Conservation (phyloP, 148 eudicot genomes). For the Persicaria maculosa region DNA sequence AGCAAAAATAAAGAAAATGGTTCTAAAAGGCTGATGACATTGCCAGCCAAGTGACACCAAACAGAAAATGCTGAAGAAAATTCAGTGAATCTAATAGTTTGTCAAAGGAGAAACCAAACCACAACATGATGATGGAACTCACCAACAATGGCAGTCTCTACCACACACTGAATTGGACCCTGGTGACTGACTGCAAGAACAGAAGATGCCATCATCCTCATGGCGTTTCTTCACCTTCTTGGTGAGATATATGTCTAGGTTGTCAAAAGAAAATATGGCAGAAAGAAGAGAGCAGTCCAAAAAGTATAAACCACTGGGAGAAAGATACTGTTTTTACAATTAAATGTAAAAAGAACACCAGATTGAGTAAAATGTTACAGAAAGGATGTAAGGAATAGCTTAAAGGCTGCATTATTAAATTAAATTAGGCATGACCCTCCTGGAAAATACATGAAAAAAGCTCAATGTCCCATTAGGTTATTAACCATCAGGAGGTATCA, state of each 20-base stretch:
- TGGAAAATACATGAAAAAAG: not conserved
- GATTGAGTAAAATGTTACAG: not conserved
- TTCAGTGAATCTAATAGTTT: not conserved
- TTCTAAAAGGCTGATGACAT: not conserved
- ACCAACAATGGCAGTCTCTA: constrained; percentile 97
- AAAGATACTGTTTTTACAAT: constrained; percentile 9
- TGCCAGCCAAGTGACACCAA: not conserved
- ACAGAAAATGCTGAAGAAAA: not conserved
- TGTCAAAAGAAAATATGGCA: constrained; percentile 29
- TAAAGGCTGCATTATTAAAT: not conserved
- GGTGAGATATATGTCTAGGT: constrained; percentile 71
- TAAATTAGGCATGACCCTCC: not conserved
- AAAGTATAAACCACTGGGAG: not conserved
- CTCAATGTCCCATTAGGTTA: not conserved
- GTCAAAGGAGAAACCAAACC: constrained; percentile 12
- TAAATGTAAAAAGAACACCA: not conserved
- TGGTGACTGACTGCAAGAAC: constrained; percentile 68
- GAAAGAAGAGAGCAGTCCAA: not conserved
- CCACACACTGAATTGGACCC: constrained; percentile 69
- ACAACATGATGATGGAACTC: constrained; percentile 21
- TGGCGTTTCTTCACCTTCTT: constrained; percentile 76
- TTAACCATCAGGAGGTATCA: not conserved
- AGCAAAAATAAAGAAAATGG: not conserved
- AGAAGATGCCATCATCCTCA: constrained; percentile 97
- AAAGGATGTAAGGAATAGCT: not conserved